Percentiles rank a stretch among this genome's conserved stretches.
phyloP scores from a whole-genome alignment of 148 eudicot genomes.

The Mesembryanthemum crystallinum region DNA sequence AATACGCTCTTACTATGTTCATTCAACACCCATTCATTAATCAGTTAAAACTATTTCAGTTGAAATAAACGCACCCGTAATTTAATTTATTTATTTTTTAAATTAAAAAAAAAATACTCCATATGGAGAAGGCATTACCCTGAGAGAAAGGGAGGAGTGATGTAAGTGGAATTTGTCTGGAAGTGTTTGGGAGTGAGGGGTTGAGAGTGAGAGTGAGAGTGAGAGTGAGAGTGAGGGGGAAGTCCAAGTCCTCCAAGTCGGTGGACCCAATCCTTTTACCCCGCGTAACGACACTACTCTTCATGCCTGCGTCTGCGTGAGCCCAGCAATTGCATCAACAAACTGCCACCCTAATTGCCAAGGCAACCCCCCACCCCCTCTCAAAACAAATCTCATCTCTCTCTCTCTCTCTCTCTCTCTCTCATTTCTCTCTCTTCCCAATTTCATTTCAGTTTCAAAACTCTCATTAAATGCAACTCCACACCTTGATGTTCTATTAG shows the following conservation, averaged over 20 bases:
- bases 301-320: no score
- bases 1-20: no score
- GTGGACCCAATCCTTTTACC: conserved; percentile 20
- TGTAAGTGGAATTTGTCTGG: conserved; percentile 27
- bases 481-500: not conserved
- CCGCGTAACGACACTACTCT: conserved; percentile 30
- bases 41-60: no score
- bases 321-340: no score
- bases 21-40: no score
- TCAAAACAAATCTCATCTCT: not conserved
- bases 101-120: not conserved
- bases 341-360: no score
- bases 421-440: not conserved
- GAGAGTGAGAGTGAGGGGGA: no score
- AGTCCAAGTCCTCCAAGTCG: not conserved
- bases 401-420: no score
- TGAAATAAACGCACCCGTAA: no score
- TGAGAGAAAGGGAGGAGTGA: conserved; percentile 22
- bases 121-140: not conserved
- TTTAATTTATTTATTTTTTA: not conserved
- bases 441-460: not conserved
- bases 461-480: conserved; percentile 10
- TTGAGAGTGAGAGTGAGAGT: no score
- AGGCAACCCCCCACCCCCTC: no score
- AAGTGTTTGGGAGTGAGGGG: conserved; percentile 28